Evolutionary conservation across 768 basidiomycete species (phyloP).

Genomic region (Mycena pura): DNA sequence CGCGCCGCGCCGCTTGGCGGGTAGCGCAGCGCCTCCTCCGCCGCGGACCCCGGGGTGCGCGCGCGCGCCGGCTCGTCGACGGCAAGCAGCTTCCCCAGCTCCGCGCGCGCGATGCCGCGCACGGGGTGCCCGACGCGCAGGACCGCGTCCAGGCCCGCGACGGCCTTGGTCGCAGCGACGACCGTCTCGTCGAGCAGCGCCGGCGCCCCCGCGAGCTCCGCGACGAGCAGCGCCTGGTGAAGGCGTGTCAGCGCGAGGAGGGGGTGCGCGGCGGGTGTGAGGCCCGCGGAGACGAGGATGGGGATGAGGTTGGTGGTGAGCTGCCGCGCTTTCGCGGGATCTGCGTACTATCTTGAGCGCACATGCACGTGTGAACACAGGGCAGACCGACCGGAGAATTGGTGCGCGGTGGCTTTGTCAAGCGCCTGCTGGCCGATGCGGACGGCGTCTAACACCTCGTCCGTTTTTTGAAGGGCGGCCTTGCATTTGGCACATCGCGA

Average conservation of each 20-base stretch:
- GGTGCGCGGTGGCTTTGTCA: conserved; percentile 70
- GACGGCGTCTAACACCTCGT: conserved; percentile 65
- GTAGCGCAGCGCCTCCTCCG: conserved; percentile 41
- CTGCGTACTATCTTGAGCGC: conserved; percentile 42
- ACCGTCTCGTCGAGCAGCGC: conserved; percentile 64
- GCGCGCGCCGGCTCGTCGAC: conserved; percentile 78
- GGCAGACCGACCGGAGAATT: conserved; percentile 57
- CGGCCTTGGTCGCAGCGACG: conserved; percentile 59
- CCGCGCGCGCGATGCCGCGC: conserved; percentile 74
- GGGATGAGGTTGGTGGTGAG: conserved; percentile 71
- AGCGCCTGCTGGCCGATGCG: conserved; percentile 78
- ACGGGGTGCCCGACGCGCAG: conserved; percentile 77
- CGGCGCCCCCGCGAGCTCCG: conserved; percentile 45
- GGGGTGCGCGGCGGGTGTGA: conserved; percentile 77
- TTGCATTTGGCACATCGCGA: conserved; percentile 65
- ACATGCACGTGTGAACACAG: not conserved
- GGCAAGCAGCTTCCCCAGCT: conserved; percentile 81
- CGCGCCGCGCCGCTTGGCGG: conserved; percentile 74
- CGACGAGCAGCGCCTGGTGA: conserved; percentile 70
- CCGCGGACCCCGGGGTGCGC: conserved; percentile 24
- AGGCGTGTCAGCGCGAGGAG: conserved; percentile 78
- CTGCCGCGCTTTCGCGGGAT: conserved; percentile 60
- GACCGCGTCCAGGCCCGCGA: conserved; percentile 58
- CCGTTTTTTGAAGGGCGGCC: conserved; percentile 51
- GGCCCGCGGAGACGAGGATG: conserved; percentile 61